A percentile compares a stretch with the other conserved stretches of the same genome.
phyloP scores from a whole-genome alignment of 345 rosid genomes.

The Citrus sp. region DNA sequence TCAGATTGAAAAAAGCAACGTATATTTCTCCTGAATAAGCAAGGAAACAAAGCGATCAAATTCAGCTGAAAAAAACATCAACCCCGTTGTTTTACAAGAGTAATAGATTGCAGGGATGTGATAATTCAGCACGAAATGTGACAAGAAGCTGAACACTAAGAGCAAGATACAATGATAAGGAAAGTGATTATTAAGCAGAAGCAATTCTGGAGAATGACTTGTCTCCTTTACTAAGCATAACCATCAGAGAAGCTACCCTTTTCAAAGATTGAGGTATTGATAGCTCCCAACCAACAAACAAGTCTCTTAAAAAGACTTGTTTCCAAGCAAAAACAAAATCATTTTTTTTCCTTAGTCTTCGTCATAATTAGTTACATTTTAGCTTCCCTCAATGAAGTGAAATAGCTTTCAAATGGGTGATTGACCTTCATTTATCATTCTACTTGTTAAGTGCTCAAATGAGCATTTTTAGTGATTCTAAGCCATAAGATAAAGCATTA shows the following conservation, averaged over 20 bases:
- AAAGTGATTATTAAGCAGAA: not conserved
- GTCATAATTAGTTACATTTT: not conserved
- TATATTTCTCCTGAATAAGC: conserved; percentile 45
- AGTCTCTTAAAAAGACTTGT: not conserved
- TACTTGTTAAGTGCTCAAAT: not conserved
- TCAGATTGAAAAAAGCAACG: conserved; percentile 62
- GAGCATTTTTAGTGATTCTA: not conserved
- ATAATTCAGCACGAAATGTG: not conserved
- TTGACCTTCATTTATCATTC: not conserved
- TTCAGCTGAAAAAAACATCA: not conserved
- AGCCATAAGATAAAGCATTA: not conserved
- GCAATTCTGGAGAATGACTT: not conserved
- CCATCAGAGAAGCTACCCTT: not conserved
- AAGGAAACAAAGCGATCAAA: not conserved
- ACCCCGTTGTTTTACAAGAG: not conserved
- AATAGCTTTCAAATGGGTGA: not conserved
- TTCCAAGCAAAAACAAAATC: no score
- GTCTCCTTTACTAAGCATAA: not conserved
- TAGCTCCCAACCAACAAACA: not conserved
- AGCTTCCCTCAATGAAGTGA: not conserved
- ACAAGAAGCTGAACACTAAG: not conserved
- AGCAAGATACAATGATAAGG: not conserved
- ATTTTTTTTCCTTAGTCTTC: not conserved
- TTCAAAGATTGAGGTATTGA: not conserved
- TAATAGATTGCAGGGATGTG: not conserved